Evolutionary conservation across 1,139 yeast species (phyloP).

Genomic region (Geotrichum phurueaensis): DNA sequence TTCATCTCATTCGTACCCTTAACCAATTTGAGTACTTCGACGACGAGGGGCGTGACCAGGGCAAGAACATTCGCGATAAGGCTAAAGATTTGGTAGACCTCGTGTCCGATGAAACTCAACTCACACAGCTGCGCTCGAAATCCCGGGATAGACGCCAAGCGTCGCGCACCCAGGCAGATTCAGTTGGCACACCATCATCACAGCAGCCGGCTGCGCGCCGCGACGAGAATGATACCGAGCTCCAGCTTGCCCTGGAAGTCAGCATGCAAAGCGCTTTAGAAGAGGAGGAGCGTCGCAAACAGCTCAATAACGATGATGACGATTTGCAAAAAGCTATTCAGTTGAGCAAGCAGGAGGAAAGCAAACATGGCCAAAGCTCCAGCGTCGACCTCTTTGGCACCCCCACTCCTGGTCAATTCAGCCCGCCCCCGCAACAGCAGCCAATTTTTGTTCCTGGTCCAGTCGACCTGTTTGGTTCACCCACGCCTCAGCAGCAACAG

Average conservation of each 20-base stretch:
- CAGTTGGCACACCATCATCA: not conserved
- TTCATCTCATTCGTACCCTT: slow-evolving; percentile 82
- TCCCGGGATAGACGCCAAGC: slow-evolving; percentile 4
- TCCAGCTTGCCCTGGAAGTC: slow-evolving; percentile 76
- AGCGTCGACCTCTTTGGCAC: slow-evolving; percentile 16
- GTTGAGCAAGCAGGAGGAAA: slow-evolving; percentile 84
- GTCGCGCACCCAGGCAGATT: not conserved
- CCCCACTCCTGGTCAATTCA: slow-evolving; percentile 8
- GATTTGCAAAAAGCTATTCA: slow-evolving; percentile 77
- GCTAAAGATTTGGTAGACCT: slow-evolving; percentile 74
- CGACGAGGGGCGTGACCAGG: slow-evolving; percentile 78
- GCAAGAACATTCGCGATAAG: slow-evolving; percentile 79
- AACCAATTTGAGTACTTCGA: slow-evolving; percentile 86
- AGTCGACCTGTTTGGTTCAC: slow-evolving; percentile 28
- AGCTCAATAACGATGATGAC: slow-evolving; percentile 33
- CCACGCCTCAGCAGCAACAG: slow-evolving; percentile 21
- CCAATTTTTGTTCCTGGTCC: slow-evolving; percentile 24
- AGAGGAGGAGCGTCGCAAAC: slow-evolving; percentile 49
- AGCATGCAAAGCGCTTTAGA: slow-evolving; percentile 80
- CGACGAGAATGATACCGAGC: slow-evolving; percentile 63
- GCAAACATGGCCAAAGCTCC: slow-evolving; percentile 24
- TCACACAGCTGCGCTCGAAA: slow-evolving; percentile 66
- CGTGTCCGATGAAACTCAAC: slow-evolving; percentile 76
- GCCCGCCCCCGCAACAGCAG: slow-evolving; percentile 23
- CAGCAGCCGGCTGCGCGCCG: not conserved